A percentile compares a stretch with the other conserved stretches of the same genome.
Conservation (phyloP, 805 yeast genomes). For the Barnettozyma californica region DNA sequence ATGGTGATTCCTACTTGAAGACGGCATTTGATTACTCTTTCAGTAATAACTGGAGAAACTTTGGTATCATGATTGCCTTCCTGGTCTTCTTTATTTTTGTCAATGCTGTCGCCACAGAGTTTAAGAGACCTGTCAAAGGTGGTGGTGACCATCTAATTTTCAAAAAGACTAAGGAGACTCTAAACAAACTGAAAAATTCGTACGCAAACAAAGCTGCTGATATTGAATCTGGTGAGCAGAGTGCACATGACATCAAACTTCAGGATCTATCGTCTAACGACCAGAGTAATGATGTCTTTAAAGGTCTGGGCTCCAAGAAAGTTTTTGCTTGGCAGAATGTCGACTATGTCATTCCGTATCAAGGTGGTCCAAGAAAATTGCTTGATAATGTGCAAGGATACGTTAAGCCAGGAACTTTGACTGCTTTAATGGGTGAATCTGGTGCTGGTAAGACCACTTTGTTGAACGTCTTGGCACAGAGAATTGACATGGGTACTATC, state of each 20-base stretch:
- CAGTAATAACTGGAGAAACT: constrained; percentile 73
- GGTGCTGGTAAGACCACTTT: constrained; percentile 15
- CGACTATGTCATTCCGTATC: constrained; percentile 28
- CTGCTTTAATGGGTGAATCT: constrained; percentile 55
- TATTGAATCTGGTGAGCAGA: constrained; percentile 29
- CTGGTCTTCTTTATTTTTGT: constrained; percentile 45
- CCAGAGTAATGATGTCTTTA: constrained; percentile 15
- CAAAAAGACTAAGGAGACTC: constrained; percentile 37
- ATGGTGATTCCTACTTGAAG: constrained; percentile 54
- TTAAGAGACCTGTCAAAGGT: constrained; percentile 35
- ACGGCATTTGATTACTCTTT: constrained; percentile 45
- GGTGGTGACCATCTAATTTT: constrained; percentile 39
- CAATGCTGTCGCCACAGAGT: constrained; percentile 50
- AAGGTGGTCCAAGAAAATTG: constrained; percentile 32
- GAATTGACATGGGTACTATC: constrained; percentile 47
- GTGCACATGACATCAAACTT: constrained; percentile 6
- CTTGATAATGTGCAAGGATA: constrained; percentile 11
- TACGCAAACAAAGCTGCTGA: constrained; percentile 1
- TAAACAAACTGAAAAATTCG: background rate
- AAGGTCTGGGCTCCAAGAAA: constrained; percentile 26
- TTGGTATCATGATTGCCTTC: constrained; percentile 59
- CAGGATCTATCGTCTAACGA: constrained; percentile 2
- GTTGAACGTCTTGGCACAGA: constrained; percentile 30
- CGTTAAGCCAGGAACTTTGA: constrained; percentile 38
- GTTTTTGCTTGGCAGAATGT: constrained; percentile 30